A percentile compares a stretch with the other conserved stretches of the same genome.
phyloP scores from a whole-genome alignment of 164 flowering plant genomes.

The Chloranthus sessilifolius region DNA sequence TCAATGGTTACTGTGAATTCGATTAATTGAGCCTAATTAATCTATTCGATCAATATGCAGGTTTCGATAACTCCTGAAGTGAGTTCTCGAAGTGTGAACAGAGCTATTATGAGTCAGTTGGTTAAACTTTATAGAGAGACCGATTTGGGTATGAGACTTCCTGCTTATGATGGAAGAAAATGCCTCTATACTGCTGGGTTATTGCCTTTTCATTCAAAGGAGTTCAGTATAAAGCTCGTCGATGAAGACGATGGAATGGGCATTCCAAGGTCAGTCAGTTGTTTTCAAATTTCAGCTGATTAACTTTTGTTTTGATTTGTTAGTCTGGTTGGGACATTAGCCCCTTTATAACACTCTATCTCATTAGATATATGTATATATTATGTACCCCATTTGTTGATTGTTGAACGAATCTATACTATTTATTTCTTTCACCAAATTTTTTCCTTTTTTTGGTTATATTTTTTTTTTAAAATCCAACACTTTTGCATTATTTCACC shows the following conservation, averaged over 20 bases:
- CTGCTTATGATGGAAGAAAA: constrained; percentile 56
- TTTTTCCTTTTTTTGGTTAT: too few species aligned
- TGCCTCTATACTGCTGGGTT: constrained; percentile 48
- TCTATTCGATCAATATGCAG: constrained; percentile 18
- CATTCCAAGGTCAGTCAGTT: constrained; percentile 12
- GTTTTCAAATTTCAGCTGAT: background rate
- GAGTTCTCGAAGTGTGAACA: constrained; percentile 27
- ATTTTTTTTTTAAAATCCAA: too few species aligned
- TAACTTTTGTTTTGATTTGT: background rate
- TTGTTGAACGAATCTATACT: too few species aligned
- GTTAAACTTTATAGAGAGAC: constrained; percentile 37
- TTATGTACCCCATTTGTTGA: too few species aligned
- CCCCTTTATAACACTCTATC: too few species aligned
- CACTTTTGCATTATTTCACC: too few species aligned
- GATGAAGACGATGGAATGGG: constrained; percentile 28
- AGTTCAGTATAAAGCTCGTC: constrained; percentile 31
- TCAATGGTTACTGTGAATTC: too few species aligned
- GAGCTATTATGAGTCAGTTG: constrained; percentile 42
- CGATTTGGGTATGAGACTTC: constrained; percentile 42
- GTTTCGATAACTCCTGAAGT: constrained; percentile 46
- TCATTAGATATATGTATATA: too few species aligned
- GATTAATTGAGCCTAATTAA: too few species aligned
- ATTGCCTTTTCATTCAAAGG: constrained; percentile 46
- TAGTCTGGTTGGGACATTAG: too few species aligned
- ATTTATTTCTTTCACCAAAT: too few species aligned